Evolutionary conservation across 2,329 filamentous ascomycete species (phyloP), one percentile per base, ranked within the genome.

Genomic region (Aspergillus brasiliensis): DNA sequence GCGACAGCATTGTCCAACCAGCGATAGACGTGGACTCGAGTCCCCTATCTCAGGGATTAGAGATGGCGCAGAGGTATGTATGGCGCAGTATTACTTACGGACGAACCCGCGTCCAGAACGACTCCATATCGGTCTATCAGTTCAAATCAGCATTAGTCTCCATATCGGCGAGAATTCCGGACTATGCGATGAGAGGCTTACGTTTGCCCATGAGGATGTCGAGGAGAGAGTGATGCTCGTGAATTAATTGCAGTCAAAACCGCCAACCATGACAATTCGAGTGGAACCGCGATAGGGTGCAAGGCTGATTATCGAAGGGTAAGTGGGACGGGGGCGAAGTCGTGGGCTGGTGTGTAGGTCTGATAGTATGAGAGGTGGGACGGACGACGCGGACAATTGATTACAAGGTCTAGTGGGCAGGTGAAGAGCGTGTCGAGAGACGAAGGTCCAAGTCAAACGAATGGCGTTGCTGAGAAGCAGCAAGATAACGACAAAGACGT

Each of bases 31-130:
- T 99, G 92, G 64, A 97, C 84, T 74, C 95, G 90, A 71, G 94
- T 98, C 75, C 95, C 94, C 77, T 85, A 38, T 49, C n/a, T 8
- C 31, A 42, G 62, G 52, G 15, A 49, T 56, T 62, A 59, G 56
- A 58, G 31, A 6, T 44, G 40, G 38, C 28, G 38, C 8, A 17
- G 28, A 40, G 8, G n/a, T 17, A 10, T 15, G 15, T 15, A 51
- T 40, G 15, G 34, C 40, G 6, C 15, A 5, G 15, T 47, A 13
- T 34, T 57, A 76, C 81, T 65, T 78, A 86, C 84, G 71, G 95
- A 98, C 77, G 95, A 98, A 69, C 95, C 95, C 75, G 95, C 95
- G 84, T 99, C 95, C 72, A 99, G 86, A 74, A 99, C 93, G 70
- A 98, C 91, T 74, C 93, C 95, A 83, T 96, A 97, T 80, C 82